Base-by-base conservation (phyloP, 2,329 filamentous ascomycete species). In the Aspergillus brunneoviolaceus region DNA sequence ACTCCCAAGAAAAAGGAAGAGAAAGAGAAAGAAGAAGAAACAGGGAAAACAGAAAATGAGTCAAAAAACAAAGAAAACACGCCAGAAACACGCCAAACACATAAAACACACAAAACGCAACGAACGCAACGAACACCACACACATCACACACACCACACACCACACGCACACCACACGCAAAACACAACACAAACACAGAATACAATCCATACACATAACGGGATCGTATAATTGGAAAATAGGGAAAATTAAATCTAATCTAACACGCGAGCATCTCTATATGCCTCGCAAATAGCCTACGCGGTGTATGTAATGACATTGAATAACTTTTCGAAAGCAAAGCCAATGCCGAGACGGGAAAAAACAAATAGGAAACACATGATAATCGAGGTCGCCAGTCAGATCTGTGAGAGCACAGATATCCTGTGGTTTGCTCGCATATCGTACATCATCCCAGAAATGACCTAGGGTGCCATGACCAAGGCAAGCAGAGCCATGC, bases 401-500 rank as follows among this genome's bases (percentile, higher is more conserved):
- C 64, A 65, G 65, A 58, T 67, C 49, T 53, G 51, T 53, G 51
- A 49, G 64, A 62, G 21, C 58, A 65, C 49, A 54, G 39, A 49
- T 33, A 55, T 53, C 49, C 33, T 49, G 29, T 49, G 58, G 55
- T 52, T 65, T 62, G 57, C 59, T 60, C 60, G 59, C 58, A 54
- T 51, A 57, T 57, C 63, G 68, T 61, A 62, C 58, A 57, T 49
- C 51, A 57, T 59, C 53, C 61, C 51, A 27, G 57, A 55, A 61
- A 65, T 57, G 63, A 57, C 59, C 59, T 69, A 78, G 65, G 79
- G 79, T 59, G 83, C 87, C 90, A 99, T 89, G 77, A 98, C 91
- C 77, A 98, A 83, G 67, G 95, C 95, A 76, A 99, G 84, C 80
- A 99, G 80, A 69, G 95, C 95, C 95, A 99, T 99, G 76, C 95